Evolutionary conservation across 345 rosid genomes (phyloP).

Genomic region (Eucalyptus erythrocorys): DNA sequence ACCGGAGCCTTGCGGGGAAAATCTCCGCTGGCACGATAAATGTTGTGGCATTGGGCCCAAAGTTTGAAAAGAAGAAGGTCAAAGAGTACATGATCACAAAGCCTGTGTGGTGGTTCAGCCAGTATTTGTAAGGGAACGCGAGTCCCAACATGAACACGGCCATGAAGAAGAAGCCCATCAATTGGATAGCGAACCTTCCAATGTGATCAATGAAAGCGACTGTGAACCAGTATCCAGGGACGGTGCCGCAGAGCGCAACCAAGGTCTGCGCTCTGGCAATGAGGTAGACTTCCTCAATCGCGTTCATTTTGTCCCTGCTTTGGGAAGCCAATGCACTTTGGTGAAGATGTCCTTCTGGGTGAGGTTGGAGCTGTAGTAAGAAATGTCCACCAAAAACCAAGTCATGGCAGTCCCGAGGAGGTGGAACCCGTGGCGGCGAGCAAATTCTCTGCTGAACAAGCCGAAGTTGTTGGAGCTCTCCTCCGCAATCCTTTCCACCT

Average conservation of each 20-base stretch:
- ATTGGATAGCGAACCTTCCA: slow-evolving; percentile 43
- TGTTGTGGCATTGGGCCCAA: slow-evolving; percentile 61
- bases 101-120: slow-evolving; percentile 33
- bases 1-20: slow-evolving; percentile 50
- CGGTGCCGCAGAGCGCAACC: slow-evolving; percentile 46
- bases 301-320: slow-evolving; percentile 31
- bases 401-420: slow-evolving; percentile 22
- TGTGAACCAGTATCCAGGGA: slow-evolving; percentile 64
- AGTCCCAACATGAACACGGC: slow-evolving; percentile 50
- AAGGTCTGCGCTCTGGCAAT: slow-evolving; percentile 47
- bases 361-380: slow-evolving; percentile 28
- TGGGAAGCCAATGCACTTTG: slow-evolving; percentile 32
- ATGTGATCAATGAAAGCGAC: slow-evolving; percentile 44
- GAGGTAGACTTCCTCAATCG: slow-evolving; percentile 28
- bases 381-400: slow-evolving; percentile 32
- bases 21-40: slow-evolving; percentile 55
- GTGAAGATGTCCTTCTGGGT: slow-evolving; percentile 43
- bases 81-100: slow-evolving; percentile 37
- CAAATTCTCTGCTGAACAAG: slow-evolving; percentile 14
- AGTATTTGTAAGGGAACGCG: slow-evolving; percentile 51
- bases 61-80: slow-evolving; percentile 61
- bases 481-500: background rate
- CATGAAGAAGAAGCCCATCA: slow-evolving; percentile 64
- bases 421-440: slow-evolving; percentile 19
- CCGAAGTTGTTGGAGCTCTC: slow-evolving; percentile 3